These are phyloP conservation scores for Capsicum baccatum DNA, from an alignment of 257 asterid genomes.

Conservation along the genomic window DNA sequence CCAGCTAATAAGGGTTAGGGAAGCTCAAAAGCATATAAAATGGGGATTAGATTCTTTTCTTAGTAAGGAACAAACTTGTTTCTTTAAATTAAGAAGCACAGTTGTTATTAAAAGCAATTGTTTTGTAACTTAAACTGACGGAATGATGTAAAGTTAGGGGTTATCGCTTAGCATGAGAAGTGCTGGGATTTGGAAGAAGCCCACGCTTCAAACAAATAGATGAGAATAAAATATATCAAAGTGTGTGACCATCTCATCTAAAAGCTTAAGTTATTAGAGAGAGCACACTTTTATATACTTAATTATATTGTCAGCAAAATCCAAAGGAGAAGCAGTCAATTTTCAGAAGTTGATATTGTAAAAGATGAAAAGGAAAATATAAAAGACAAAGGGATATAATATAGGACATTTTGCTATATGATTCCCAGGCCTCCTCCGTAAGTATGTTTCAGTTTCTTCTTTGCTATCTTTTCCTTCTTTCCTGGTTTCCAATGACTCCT, in stretches of 20 bases:
- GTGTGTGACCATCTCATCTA: neutral
- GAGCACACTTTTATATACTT: neutral
- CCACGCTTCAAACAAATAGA: neutral
- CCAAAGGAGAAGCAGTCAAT: neutral
- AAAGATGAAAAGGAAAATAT: neutral
- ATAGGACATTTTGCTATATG: neutral
- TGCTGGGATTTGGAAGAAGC: neutral
- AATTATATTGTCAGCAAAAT: neutral
- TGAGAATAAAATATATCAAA: neutral
- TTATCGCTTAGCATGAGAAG: neutral
- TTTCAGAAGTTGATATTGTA: neutral
- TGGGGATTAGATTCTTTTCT: neutral
- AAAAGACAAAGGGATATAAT: neutral
- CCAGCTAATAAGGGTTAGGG: neutral
- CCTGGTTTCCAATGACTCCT: neutral
- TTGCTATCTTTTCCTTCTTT: neutral
- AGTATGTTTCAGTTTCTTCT: neutral
- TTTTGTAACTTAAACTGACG: neutral
- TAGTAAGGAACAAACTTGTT: neutral
- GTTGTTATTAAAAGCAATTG: neutral
- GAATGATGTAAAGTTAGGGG: neutral
- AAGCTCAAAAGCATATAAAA: neutral
- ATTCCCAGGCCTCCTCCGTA: neutral
- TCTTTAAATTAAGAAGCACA: neutral
- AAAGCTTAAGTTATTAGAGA: neutral